Base-by-base conservation (phyloP, 2,329 filamentous ascomycete genomes). In the Sarocladiaceae sp. region DNA sequence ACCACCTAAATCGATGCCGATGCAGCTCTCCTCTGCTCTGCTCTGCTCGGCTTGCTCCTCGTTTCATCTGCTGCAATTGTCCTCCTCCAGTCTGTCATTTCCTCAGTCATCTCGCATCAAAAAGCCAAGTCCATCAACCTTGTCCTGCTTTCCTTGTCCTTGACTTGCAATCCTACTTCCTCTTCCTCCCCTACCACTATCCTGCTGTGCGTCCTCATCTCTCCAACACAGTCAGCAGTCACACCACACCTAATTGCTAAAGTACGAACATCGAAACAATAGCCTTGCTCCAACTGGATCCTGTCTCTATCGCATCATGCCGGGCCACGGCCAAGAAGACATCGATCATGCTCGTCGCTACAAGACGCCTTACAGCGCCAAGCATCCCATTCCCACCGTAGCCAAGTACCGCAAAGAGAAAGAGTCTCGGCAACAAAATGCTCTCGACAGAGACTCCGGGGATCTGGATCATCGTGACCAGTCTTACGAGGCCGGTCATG, bases 381-480 rank as follows among this genome's bases (percentile, higher is more conserved):
- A 57, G 10, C 61, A 68, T 48, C 69, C 67, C 3, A 64, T 72
- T 23, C 73, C 73, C 6, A 76, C 72, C 21, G 61, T 76, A 34
- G 66, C 70, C 33, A 67, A 63, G 37, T 76, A 74, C 47, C 60
- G 65, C 19, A 64, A 74, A 47, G 69, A 72, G 41, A 63, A 64
- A 33, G 67, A 58, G 24, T 66, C 69, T 34, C 59, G 73, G n/a
- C 64, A 66, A 43, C 58, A 64, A 42, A 59, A 68, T 39, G 55
- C 64, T 6, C 50, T 67, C 26, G 54, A 62, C 2, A 58, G 54
- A 62, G 20, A 12, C 50, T 49, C 11, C 44, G 55, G 46, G 3
- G 46, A 52, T 6, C 26, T 52, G 2, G 32, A 46, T 11, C 27
- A 46, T 13, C 33, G 41, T 19, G 41, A 45, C n/a, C 50, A 55